Evolutionary conservation across 331 rosid genomes (phyloP), one percentile per base, ranked within the genome.

Genomic region (Stylosanthes scabra): DNA sequence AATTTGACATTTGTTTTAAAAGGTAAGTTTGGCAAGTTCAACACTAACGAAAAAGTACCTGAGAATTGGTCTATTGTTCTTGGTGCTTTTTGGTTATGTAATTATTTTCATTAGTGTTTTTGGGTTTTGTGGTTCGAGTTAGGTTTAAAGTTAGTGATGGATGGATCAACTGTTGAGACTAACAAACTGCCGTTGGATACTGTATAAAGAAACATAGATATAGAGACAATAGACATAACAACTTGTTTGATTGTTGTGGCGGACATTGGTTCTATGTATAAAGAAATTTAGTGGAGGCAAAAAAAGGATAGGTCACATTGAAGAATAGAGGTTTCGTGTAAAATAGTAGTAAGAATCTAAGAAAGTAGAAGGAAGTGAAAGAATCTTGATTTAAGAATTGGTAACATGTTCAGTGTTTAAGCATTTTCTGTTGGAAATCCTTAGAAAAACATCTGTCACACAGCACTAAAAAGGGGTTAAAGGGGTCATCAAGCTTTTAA

Each of bases 121-220:
- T 74, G 37, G 74, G 71, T 68, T 76, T 20, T 72, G 16, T 13
- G 37, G 2, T 15, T 67, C 40, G 28, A 39, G 37, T 66, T 82
- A 31, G 27, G 11, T 28, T 46, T 5, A 25, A 71, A 52, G 25
- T 55, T 55, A 44, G 56, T 57, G 72, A 37, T 70, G 66, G 44
- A n/a, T 50, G 50, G 28, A 11, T 46, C 61, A 54, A 62, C 62
- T 69, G 76, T 69, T 69, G 76, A 56, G 77, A 37, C 39, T 3
- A 34, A 34, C 39, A 34, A 34, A 34, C 11, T 70, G 60, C 11
- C 14, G 3, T 37, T 34, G 39, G 39, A 34, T 34, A 34, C 39
- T 34, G 39, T 34, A 2, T 34, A 34, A 6, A 6, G 37, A 34
- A 34, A 34, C 39, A 34, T 5, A 34, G 3, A 34, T 34, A 34